A percentile compares a stretch with the other conserved stretches of the same genome.
These are phyloP conservation scores for Cladosporium sphaerospermum DNA, from an alignment of 2,329 filamentous ascomycete genomes.

Conservation along the genomic window DNA sequence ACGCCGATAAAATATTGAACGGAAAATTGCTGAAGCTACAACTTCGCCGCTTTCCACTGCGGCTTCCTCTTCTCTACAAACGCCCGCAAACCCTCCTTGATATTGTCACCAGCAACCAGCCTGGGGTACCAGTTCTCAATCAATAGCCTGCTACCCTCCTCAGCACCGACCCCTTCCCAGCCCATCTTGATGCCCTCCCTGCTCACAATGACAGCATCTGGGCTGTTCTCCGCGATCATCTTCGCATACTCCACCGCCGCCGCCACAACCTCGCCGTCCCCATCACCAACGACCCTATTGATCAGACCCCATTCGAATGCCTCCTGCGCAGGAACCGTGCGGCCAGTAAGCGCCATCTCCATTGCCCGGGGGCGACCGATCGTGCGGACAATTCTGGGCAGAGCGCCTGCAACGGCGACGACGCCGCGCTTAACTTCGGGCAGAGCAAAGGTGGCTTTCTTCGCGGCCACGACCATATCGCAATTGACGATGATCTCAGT, in stretches of 20 bases:
- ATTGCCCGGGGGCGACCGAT: slow-evolving; percentile 64
- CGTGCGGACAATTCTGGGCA: slow-evolving; percentile 59
- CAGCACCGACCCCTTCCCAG: slow-evolving; percentile 63
- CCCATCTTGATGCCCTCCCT: slow-evolving; percentile 65
- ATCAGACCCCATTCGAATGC: slow-evolving; percentile 62
- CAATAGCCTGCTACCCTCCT: slow-evolving; percentile 54
- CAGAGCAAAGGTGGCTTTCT: slow-evolving; percentile 56
- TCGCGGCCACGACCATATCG: slow-evolving; percentile 62
- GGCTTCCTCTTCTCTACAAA: slow-evolving; percentile 72
- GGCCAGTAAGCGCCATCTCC: slow-evolving; percentile 64
- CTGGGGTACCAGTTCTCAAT: slow-evolving; percentile 53
- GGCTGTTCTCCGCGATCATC: slow-evolving; percentile 60
- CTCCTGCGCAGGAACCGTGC: slow-evolving; percentile 53
- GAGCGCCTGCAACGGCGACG: slow-evolving; percentile 62
- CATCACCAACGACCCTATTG: slow-evolving; percentile 53
- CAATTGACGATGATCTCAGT: slow-evolving; percentile 69
- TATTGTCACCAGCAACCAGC: slow-evolving; percentile 63
- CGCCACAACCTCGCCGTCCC: slow-evolving; percentile 42
- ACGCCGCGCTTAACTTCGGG: slow-evolving; percentile 69
- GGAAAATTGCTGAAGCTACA: slow-evolving; percentile 14
- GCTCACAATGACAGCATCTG: slow-evolving; percentile 69
- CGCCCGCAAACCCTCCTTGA: slow-evolving; percentile 65
- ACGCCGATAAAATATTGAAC: too few relatives aligned
- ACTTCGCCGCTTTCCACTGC: slow-evolving; percentile 51
- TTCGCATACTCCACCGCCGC: slow-evolving; percentile 57